Conservation (phyloP, 495 filamentous ascomycete genomes). For the Aspergillus panamensis region DNA sequence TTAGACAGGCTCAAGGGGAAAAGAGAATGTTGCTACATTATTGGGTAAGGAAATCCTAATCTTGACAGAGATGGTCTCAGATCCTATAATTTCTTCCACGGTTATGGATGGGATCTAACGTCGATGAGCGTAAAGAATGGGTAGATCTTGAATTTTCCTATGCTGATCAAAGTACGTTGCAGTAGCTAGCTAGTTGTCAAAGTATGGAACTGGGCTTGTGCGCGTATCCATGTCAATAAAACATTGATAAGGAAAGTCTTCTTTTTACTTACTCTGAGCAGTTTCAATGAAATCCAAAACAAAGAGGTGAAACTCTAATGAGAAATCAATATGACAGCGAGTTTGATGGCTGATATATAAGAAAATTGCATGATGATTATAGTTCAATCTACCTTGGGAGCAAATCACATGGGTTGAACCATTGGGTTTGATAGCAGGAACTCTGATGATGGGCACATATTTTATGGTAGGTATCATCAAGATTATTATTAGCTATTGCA, state of each 20-base stretch:
- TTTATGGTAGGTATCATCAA: conserved; percentile 2
- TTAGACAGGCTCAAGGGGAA: not conserved
- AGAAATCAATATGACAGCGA: conserved; percentile 6
- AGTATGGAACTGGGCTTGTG: conserved; percentile 4
- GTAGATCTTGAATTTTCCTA: conserved; percentile 8
- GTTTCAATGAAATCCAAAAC: too few species aligned
- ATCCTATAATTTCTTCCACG: not conserved
- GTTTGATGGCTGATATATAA: not conserved
- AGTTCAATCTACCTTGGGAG: not conserved
- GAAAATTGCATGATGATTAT: not conserved
- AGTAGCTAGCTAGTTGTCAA: conserved; percentile 1
- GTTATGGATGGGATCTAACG: not conserved
- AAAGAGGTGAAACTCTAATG: not conserved
- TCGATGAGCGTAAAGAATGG: not conserved
- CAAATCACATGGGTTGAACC: conserved; percentile 1
- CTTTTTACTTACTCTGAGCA: not conserved
- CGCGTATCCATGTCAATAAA: conserved; percentile 3
- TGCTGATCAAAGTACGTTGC: conserved; percentile 16
- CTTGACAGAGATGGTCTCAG: too few species aligned
- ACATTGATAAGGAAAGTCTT: conserved; percentile 6
- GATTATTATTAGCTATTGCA: conserved; percentile 10
- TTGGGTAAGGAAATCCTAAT: not conserved
- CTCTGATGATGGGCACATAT: not conserved
- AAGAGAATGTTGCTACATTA: not conserved
- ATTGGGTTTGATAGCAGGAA: not conserved